phyloP scores from a whole-genome alignment of 2,329 filamentous ascomycete species.

The Ascochyta viciae-villosae region DNA sequence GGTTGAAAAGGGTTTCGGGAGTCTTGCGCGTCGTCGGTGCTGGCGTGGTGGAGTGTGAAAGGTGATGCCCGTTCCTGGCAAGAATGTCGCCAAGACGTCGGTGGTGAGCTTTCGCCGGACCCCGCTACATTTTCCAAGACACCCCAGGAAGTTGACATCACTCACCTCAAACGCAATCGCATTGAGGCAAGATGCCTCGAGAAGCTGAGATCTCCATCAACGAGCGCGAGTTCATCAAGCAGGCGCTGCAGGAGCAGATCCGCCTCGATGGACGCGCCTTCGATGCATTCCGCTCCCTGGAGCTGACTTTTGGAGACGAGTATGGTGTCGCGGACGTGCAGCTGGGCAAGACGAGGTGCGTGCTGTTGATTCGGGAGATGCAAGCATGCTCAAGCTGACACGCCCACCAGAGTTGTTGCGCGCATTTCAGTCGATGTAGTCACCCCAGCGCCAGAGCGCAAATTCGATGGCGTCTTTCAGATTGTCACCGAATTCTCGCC shows the following conservation, averaged over 20 bases:
- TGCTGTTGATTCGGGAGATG: neutral
- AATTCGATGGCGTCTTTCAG: constrained; percentile 94
- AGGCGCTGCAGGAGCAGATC: constrained; percentile 80
- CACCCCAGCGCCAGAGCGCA: constrained; percentile 83
- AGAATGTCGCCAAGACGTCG: constrained; percentile 26
- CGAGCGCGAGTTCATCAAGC: constrained; percentile 83
- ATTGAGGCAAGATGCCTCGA: constrained; percentile 73
- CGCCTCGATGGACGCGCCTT: constrained; percentile 84
- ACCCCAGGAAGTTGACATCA: constrained; percentile 8
- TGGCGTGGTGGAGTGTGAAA: constrained; percentile 13
- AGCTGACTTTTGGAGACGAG: constrained; percentile 85
- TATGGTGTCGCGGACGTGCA: constrained; percentile 88
- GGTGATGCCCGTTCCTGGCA: constrained; percentile 14
- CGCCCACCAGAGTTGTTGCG: constrained; percentile 72
- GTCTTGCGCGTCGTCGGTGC: constrained; percentile 32
- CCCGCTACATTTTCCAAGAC: constrained; percentile 37
- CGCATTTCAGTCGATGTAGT: constrained; percentile 89
- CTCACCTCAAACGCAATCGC: constrained; percentile 3
- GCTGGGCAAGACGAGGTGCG: constrained; percentile 86
- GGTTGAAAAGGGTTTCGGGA: constrained; percentile 33
- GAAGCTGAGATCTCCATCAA: constrained; percentile 90
- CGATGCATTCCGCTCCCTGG: constrained; percentile 79
- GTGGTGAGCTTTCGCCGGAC: constrained; percentile 24
- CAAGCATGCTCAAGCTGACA: constrained; percentile 22
- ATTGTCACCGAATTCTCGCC: constrained; percentile 91